Conservation (phyloP, 345 rosid species). For the Balakata baccata region DNA sequence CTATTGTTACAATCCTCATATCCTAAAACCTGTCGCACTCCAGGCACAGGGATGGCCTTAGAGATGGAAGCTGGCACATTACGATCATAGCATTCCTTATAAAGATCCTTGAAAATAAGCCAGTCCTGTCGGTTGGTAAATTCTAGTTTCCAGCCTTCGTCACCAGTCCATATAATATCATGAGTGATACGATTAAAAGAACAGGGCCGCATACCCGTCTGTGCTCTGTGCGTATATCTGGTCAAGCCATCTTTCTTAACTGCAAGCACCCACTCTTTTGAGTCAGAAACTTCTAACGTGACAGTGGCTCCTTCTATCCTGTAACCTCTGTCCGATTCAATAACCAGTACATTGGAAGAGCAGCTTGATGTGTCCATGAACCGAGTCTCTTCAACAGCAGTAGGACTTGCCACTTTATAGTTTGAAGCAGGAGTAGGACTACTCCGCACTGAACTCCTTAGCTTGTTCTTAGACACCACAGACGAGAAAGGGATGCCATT, state of each 20-base stretch:
- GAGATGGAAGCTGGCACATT: constrained; percentile 39
- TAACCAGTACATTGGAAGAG: constrained; percentile 56
- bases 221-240: constrained; percentile 48
- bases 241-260: constrained; percentile 52
- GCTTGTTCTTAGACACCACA: constrained; percentile 42
- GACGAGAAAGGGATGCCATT: constrained; percentile 50
- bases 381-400: constrained; percentile 27
- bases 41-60: constrained; percentile 83
- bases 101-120: constrained; percentile 77
- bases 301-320: constrained; percentile 65
- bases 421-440: constrained; percentile 33
- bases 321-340: constrained; percentile 60
- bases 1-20: constrained; percentile 33
- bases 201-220: constrained; percentile 57
- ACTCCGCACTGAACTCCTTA: constrained; percentile 43
- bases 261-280: constrained; percentile 67
- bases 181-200: constrained; percentile 65
- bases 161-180: constrained; percentile 63
- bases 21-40: constrained; percentile 57
- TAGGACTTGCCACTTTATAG: constrained; percentile 33
- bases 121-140: constrained; percentile 68
- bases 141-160: constrained; percentile 83
- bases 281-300: constrained; percentile 48
- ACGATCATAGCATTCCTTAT: constrained; percentile 73
- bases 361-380: constrained; percentile 46